phyloP scores from a whole-genome alignment of 1,284 basidiomycete genomes.

The Irpex sp. region DNA sequence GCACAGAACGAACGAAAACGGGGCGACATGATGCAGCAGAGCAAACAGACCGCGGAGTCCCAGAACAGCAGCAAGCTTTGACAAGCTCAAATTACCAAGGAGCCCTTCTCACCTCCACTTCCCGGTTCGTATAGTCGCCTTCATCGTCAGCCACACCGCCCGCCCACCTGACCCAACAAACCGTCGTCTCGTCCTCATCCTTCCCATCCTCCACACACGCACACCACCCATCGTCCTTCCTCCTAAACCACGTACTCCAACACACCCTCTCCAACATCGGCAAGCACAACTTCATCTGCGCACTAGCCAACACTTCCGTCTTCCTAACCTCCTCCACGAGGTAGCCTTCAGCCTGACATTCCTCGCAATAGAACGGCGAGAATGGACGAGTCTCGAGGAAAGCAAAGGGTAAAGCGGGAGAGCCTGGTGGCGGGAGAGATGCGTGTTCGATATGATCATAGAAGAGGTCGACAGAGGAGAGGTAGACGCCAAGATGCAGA shows the following conservation, averaged over 20 bases:
- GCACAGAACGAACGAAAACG: too few relatives aligned
- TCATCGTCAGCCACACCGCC: slow-evolving; percentile 10
- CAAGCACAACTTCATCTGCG: slow-evolving; percentile 38
- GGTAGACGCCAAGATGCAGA: slow-evolving; percentile 54
- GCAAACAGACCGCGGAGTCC: background rate
- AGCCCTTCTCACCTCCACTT: slow-evolving; percentile 34
- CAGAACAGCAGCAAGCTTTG: background rate
- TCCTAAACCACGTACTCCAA: slow-evolving; percentile 50
- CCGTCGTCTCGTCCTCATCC: background rate
- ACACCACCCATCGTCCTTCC: background rate
- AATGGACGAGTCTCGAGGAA: slow-evolving; percentile 21
- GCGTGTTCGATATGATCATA: slow-evolving; percentile 37
- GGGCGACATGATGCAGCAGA: background rate
- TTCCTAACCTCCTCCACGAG: slow-evolving; percentile 25
- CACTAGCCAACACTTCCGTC: slow-evolving; percentile 37
- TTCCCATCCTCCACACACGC: slow-evolving; percentile 8
- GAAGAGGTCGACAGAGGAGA: slow-evolving; percentile 43
- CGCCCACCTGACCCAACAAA: background rate
- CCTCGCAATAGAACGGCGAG: slow-evolving; percentile 27
- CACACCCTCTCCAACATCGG: slow-evolving; percentile 37
- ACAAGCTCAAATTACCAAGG: slow-evolving; percentile 24
- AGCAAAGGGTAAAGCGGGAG: slow-evolving; percentile 31
- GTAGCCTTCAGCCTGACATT: slow-evolving; percentile 21
- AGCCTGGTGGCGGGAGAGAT: slow-evolving; percentile 27
- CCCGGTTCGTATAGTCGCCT: slow-evolving; percentile 27